Evolutionary conservation across 1,284 basidiomycete species (phyloP).

Genomic region (Fistulina hepatica): DNA sequence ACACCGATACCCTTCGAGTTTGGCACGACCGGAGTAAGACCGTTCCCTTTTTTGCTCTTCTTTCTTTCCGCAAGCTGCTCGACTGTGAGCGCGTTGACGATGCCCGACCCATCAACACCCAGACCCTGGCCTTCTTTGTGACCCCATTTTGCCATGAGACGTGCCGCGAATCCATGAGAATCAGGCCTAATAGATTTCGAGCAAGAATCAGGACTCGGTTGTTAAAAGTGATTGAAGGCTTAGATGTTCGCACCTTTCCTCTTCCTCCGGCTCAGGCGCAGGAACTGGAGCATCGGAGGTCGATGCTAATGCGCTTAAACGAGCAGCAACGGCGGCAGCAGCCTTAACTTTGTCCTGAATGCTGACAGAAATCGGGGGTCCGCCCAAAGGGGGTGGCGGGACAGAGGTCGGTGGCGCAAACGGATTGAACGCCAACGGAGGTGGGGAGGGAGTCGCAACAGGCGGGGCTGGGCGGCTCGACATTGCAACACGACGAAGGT

Average conservation of each 20-base stretch:
- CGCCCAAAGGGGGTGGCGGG: slow-evolving; percentile 27
- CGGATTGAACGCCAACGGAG: slow-evolving; percentile 50
- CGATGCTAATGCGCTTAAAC: slow-evolving; percentile 46
- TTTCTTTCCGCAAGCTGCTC: slow-evolving; percentile 40
- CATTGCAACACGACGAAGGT: slow-evolving; percentile 50
- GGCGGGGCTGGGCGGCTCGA: slow-evolving; percentile 24
- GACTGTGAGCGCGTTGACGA: slow-evolving; percentile 77
- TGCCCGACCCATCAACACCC: slow-evolving; percentile 74
- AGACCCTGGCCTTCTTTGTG: slow-evolving; percentile 89
- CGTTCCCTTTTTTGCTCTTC: slow-evolving; percentile 31
- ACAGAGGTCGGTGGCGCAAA: slow-evolving; percentile 51
- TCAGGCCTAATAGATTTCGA: slow-evolving; percentile 41
- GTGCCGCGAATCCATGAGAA: slow-evolving; percentile 63
- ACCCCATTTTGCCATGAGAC: slow-evolving; percentile 88
- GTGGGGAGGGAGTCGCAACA: slow-evolving; percentile 29
- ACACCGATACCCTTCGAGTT: slow-evolving; percentile 24
- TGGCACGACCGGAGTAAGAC: slow-evolving; percentile 21
- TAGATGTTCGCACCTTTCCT: slow-evolving; percentile 20
- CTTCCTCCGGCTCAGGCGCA: slow-evolving; percentile 19
- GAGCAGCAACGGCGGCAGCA: slow-evolving; percentile 73
- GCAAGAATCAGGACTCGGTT: slow-evolving; percentile 6
- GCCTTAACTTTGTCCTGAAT: slow-evolving; percentile 62
- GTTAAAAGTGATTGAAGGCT: neutral
- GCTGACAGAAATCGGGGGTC: slow-evolving; percentile 25
- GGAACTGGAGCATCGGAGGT: slow-evolving; percentile 22